Evolutionary conservation across 1,284 basidiomycete species (phyloP), one percentile per base, ranked within the genome.

Genomic region (Rhodotorula sp.): DNA sequence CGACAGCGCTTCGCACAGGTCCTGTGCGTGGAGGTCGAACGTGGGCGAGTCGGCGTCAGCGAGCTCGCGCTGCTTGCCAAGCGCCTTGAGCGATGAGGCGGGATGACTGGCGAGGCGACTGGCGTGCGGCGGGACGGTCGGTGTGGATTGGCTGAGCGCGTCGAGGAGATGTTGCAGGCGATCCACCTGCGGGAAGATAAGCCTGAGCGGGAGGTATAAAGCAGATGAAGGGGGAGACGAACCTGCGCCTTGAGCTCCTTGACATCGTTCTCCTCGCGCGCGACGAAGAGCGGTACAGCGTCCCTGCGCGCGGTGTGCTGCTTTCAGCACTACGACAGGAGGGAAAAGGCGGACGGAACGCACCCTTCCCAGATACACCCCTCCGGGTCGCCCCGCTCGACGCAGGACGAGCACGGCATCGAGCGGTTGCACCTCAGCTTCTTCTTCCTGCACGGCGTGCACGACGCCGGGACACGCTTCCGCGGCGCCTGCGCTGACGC

Each of bases 331-430:
- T 13, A 44, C 4, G 8, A 15, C 13, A 39, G 34, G 17, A 22
- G 7, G 37, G 57, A 41, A 10, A 9, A 48, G 41, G n/a, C 5
- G 34, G 21, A 29, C 9, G 36, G 3, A 27, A 61, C 71, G 62
- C 41, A 73, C 72, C 66, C 68, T 32, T 73, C 68, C 72, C 72
- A 73, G 12, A 67, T 19, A 37, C 72, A 73, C 17, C 66, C 55
- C 37, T 70, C n/a, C 1, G 64, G 58, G 8, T 70, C 64, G 4
- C 60, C 55, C 1, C 68, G 59, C 32, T 61, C 65, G 19, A 66
- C 51, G 56, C 72, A 73, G 3, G 68, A 65, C 25, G 65, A 57
- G 36, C 72, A 73, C 4, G 72, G 72, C 22, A 67, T 34, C 5
- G 54, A 39, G 0, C 72, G 55, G 41, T 72, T 64, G 44, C 67